Percentiles rank a stretch among this genome's conserved stretches.
Conservation (phyloP, 2,329 filamentous ascomycete genomes). For the Alternaria incomplexa region DNA sequence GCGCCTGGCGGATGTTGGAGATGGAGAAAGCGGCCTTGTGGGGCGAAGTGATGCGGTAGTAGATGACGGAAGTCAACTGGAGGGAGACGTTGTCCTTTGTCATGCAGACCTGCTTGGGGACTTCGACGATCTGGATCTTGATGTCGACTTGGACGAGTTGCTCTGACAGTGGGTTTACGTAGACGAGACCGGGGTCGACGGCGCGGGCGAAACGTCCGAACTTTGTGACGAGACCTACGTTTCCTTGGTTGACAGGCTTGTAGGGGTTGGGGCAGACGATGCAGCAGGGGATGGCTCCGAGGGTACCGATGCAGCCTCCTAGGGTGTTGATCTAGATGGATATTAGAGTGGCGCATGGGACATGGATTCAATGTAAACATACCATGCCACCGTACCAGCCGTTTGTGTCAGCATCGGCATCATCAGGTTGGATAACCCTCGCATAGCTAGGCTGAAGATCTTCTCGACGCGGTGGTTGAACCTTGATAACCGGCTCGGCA, state of each 20-base stretch:
- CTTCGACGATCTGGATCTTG: slow-evolving; percentile 98
- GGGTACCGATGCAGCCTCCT: slow-evolving; percentile 74
- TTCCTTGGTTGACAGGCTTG: slow-evolving; percentile 89
- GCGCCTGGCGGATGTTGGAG: slow-evolving; percentile 90
- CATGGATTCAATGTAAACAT: slow-evolving; percentile 8
- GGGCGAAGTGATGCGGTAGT: slow-evolving; percentile 95
- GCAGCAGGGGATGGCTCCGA: slow-evolving; percentile 91
- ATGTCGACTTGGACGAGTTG: slow-evolving; percentile 90
- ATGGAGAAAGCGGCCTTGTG: slow-evolving; percentile 99
- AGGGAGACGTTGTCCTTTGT: slow-evolving; percentile 99
- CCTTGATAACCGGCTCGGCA: slow-evolving; percentile 56
- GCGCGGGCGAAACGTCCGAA: slow-evolving; percentile 95
- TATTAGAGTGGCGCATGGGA: slow-evolving; percentile 1
- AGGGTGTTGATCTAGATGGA: slow-evolving; percentile 68
- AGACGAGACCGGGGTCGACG: slow-evolving; percentile 94
- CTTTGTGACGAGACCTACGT: slow-evolving; percentile 93
- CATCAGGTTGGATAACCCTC: slow-evolving; percentile 65
- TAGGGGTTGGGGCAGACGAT: slow-evolving; percentile 93
- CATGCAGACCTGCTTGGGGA: slow-evolving; percentile 97
- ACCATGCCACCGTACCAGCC: slow-evolving; percentile 88
- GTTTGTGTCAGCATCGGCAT: slow-evolving; percentile 71
- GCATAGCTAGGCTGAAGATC: slow-evolving; percentile 88
- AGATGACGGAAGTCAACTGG: slow-evolving; percentile 94
- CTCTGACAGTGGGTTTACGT: slow-evolving; percentile 95
- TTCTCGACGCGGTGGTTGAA: slow-evolving; percentile 80